phyloP scores from a whole-genome alignment of 495 filamentous ascomycete species.

The Aspergillus baeticus region DNA sequence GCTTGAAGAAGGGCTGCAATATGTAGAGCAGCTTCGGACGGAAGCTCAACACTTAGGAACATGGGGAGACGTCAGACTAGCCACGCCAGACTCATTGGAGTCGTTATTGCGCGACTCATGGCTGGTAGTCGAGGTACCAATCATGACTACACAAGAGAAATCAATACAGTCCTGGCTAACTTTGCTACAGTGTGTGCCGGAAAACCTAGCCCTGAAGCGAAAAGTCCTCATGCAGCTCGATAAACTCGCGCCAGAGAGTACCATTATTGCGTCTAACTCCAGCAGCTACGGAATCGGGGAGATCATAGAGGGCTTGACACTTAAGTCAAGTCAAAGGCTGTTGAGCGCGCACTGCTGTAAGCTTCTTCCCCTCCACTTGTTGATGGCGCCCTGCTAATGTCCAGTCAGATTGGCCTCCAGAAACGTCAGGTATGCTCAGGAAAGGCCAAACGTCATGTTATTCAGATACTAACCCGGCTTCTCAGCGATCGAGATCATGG shows the following conservation, averaged over 20 bases:
- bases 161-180: too few species aligned
- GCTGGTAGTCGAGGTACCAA: constrained; percentile 36
- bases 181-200: constrained; percentile 34
- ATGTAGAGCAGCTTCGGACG: constrained; percentile 5
- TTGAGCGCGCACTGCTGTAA: constrained; percentile 38
- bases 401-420: too few species aligned
- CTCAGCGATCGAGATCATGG: constrained; percentile 42
- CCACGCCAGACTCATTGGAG: constrained; percentile 15
- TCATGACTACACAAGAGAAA: not conserved
- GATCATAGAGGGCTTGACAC: constrained; percentile 28
- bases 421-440: too few species aligned
- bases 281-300: constrained; percentile 38
- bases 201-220: constrained; percentile 28
- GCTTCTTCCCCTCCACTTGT: constrained; percentile 5
- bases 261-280: constrained; percentile 41
- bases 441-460: too few species aligned
- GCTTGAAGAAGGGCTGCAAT: not conserved
- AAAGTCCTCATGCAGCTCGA: constrained; percentile 32
- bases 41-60: constrained; percentile 8
- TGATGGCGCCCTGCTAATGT: too few species aligned
- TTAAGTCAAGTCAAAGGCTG: constrained; percentile 24
- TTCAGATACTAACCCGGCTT: not conserved
- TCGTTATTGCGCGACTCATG: constrained; percentile 26
- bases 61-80: constrained; percentile 20
- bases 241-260: constrained; percentile 19